These are phyloP conservation scores for Euphorbia lathyris DNA, from an alignment of 345 rosid genomes.

Conservation along the genomic window DNA sequence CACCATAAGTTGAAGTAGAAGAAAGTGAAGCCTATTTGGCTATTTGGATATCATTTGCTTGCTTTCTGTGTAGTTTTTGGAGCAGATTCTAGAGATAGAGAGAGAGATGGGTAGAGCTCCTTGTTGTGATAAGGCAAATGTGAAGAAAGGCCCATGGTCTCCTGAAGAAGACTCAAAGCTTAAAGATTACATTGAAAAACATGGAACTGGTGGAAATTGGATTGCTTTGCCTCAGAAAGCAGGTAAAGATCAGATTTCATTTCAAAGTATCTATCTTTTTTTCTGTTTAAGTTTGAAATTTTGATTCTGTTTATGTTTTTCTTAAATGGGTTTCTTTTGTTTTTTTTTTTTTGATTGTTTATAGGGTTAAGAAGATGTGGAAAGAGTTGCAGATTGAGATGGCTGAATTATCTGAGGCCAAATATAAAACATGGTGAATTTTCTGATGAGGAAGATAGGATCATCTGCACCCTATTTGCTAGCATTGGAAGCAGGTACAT, in stretches of 20 bases:
- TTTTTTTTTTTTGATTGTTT: slow-evolving; percentile 6
- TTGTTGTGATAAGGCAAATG: slow-evolving; percentile 93
- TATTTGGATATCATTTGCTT: background rate
- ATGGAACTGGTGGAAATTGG: slow-evolving; percentile 95
- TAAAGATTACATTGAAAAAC: slow-evolving; percentile 69
- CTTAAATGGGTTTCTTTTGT: slow-evolving; percentile 1
- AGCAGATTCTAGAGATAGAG: slow-evolving; percentile 6
- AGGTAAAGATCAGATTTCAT: slow-evolving; percentile 38
- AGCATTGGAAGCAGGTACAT: slow-evolving; percentile 92
- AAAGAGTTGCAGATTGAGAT: slow-evolving; percentile 91
- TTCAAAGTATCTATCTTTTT: background rate
- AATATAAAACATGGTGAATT: slow-evolving; percentile 93
- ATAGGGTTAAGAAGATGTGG: slow-evolving; percentile 92
- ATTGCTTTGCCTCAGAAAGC: slow-evolving; percentile 92
- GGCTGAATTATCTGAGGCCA: slow-evolving; percentile 96
- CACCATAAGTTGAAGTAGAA: slow-evolving; percentile 18
- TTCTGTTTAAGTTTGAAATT: background rate
- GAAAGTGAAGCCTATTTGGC: slow-evolving; percentile 8
- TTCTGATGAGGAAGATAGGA: slow-evolving; percentile 75
- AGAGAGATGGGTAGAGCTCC: slow-evolving; percentile 90
- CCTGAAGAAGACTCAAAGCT: slow-evolving; percentile 94
- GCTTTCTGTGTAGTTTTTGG: background rate
- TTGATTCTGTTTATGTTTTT: background rate
- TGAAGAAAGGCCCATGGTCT: slow-evolving; percentile 97
- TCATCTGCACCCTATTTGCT: slow-evolving; percentile 70